phyloP scores from a whole-genome alignment of 169 alveolate genomes.

The Perkinsus marinus region DNA sequence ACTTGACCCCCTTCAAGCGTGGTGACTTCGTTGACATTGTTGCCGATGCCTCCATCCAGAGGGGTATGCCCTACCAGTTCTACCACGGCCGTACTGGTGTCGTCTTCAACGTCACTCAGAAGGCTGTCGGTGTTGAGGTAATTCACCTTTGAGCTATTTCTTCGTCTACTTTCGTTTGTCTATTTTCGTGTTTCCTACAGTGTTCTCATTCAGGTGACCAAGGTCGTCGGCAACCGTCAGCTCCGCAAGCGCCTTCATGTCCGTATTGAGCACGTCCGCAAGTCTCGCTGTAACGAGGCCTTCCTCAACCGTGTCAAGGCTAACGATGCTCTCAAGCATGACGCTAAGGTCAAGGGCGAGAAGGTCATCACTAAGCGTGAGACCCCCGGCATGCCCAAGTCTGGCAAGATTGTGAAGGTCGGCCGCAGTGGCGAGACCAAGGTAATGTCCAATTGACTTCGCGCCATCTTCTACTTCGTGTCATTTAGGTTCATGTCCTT shows the following conservation, averaged over 20 bases:
- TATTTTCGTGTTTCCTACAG: no score
- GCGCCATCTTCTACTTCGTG: no score
- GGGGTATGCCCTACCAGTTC: slow-evolving; percentile 94
- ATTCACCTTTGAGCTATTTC: not conserved
- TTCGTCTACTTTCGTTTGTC: not conserved
- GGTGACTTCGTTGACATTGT: slow-evolving; percentile 95
- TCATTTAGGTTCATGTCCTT: slow-evolving; percentile 6
- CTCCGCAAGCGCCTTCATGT: slow-evolving; percentile 89
- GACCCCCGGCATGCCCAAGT: slow-evolving; percentile 42
- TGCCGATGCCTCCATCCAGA: slow-evolving; percentile 90
- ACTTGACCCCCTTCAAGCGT: slow-evolving; percentile 72
- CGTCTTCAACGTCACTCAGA: slow-evolving; percentile 88
- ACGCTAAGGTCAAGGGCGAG: slow-evolving; percentile 74
- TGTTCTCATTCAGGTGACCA: slow-evolving; percentile 73
- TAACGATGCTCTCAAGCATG: slow-evolving; percentile 72
- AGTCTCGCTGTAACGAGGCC: slow-evolving; percentile 88
- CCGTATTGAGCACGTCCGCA: slow-evolving; percentile 91
- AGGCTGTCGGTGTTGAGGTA: slow-evolving; percentile 87
- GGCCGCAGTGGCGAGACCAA: slow-evolving; percentile 38
- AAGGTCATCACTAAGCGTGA: slow-evolving; percentile 30
- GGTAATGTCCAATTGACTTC: no score
- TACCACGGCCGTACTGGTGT: slow-evolving; percentile 98
- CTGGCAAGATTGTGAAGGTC: slow-evolving; percentile 52
- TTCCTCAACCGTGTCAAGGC: slow-evolving; percentile 81
- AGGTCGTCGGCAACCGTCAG: slow-evolving; percentile 89